Evolutionary conservation across 768 basidiomycete species (phyloP).

Genomic region (Collybia sordida): DNA sequence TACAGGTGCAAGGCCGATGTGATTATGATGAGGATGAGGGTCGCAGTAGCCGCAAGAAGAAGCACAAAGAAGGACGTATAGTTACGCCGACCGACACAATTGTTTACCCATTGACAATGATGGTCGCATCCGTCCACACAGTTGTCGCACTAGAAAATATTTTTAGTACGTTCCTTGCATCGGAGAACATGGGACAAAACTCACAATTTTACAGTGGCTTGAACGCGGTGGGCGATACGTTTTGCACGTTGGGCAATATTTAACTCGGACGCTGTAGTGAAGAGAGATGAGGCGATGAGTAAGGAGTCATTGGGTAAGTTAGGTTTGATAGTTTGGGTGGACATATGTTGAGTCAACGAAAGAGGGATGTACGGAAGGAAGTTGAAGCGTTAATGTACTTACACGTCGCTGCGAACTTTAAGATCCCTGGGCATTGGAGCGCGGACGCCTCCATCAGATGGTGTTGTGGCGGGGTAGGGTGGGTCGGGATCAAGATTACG

Average conservation of each 20-base stretch:
- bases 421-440: slow-evolving; percentile 81
- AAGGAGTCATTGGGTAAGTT: too few relatives aligned
- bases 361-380: too few relatives aligned
- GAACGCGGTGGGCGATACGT: slow-evolving; percentile 92
- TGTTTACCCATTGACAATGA: slow-evolving; percentile 91
- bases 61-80: slow-evolving; percentile 92
- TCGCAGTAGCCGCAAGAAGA: slow-evolving; percentile 69
- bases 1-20: slow-evolving; percentile 84
- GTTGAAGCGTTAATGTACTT: slow-evolving; percentile 33
- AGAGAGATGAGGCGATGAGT: slow-evolving; percentile 2
- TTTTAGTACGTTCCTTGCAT: not conserved
- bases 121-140: slow-evolving; percentile 96
- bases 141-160: slow-evolving; percentile 76
- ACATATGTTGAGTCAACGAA: too few relatives aligned
- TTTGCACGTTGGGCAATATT: slow-evolving; percentile 92
- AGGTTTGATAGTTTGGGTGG: too few relatives aligned
- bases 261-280: slow-evolving; percentile 73
- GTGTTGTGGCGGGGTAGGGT: slow-evolving; percentile 63
- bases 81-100: slow-evolving; percentile 93
- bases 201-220: slow-evolving; percentile 93
- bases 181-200: slow-evolving; percentile 15
- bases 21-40: slow-evolving; percentile 72
- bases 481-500: slow-evolving; percentile 85
- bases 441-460: slow-evolving; percentile 60
- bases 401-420: slow-evolving; percentile 76